Evolutionary conservation across 768 basidiomycete species (phyloP).

Genomic region (Leccinum boreale): DNA sequence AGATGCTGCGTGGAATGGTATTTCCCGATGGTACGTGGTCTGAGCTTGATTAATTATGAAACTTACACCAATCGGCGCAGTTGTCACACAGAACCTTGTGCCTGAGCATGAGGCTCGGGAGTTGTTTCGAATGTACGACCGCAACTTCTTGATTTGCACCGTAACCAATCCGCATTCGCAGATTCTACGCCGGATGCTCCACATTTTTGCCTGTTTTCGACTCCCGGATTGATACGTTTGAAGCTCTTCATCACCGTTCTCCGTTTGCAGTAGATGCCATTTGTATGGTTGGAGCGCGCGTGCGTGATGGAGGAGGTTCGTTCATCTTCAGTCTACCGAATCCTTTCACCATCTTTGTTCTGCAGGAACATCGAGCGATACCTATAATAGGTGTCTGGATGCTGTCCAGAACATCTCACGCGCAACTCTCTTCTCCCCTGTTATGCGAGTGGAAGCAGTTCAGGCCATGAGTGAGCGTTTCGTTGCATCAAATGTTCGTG

Average conservation of each 20-base stretch:
- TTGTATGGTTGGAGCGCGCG: conserved; percentile 89
- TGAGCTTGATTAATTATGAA: not conserved
- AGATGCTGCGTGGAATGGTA: conserved; percentile 50
- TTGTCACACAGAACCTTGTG: conserved; percentile 81
- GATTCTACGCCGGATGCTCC: conserved; percentile 91
- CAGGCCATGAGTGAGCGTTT: conserved; percentile 84
- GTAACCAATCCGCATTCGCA: conserved; percentile 29
- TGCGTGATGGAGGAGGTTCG: conserved; percentile 86
- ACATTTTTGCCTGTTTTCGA: conserved; percentile 90
- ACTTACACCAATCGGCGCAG: conserved; percentile 35
- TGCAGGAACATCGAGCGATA: conserved; percentile 70
- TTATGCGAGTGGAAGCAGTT: conserved; percentile 80
- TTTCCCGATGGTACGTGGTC: conserved; percentile 69
- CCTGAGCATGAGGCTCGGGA: conserved; percentile 81
- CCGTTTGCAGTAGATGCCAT: conserved; percentile 93
- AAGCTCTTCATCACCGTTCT: conserved; percentile 80
- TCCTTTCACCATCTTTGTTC: conserved; percentile 9
- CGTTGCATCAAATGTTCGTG: not conserved
- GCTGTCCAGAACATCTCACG: conserved; percentile 86
- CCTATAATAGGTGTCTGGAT: conserved; percentile 67
- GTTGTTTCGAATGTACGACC: conserved; percentile 71
- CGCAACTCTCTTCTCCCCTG: conserved; percentile 84
- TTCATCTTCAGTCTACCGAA: not conserved
- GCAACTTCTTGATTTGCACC: conserved; percentile 3
- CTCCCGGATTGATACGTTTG: conserved; percentile 76